phyloP scores from a whole-genome alignment of 2,329 filamentous ascomycete species.

The Pyrenochaeta sp. region DNA sequence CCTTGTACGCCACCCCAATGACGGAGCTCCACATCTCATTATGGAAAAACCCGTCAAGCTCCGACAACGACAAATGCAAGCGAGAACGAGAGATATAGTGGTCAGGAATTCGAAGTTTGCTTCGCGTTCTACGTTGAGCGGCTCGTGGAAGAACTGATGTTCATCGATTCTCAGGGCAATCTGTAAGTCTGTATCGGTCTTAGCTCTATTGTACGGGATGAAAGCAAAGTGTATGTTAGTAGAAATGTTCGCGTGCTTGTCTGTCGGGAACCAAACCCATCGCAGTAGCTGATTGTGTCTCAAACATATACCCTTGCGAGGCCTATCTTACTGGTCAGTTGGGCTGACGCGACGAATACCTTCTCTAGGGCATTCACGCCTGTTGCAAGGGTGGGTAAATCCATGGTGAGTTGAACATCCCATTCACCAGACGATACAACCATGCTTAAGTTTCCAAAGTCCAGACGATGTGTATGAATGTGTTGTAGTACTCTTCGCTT shows the following conservation, averaged over 20 bases:
- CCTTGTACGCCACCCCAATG: background rate
- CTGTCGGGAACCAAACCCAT: background rate
- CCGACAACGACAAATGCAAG: background rate
- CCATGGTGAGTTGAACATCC: background rate
- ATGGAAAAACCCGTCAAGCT: background rate
- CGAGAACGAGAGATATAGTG: background rate
- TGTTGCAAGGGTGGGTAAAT: background rate
- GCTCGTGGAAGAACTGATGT: conserved; percentile 1
- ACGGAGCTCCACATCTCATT: background rate
- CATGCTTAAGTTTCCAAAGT: background rate
- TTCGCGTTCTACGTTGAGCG: background rate
- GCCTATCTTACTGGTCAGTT: background rate
- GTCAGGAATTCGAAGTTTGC: background rate
- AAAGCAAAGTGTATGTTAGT: background rate
- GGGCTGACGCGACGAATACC: background rate
- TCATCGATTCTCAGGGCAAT: background rate
- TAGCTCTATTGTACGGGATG: background rate
- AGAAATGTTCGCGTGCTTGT: background rate
- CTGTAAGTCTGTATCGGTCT: conserved; percentile 10
- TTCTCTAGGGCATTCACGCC: background rate
- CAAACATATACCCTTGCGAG: background rate
- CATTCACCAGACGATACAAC: background rate
- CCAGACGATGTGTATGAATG: background rate
- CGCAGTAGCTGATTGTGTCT: background rate
- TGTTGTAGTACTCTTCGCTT: conserved; percentile 13